phyloP scores from a whole-genome alignment of 306 rosid genomes.

The Rosa lucieae region DNA sequence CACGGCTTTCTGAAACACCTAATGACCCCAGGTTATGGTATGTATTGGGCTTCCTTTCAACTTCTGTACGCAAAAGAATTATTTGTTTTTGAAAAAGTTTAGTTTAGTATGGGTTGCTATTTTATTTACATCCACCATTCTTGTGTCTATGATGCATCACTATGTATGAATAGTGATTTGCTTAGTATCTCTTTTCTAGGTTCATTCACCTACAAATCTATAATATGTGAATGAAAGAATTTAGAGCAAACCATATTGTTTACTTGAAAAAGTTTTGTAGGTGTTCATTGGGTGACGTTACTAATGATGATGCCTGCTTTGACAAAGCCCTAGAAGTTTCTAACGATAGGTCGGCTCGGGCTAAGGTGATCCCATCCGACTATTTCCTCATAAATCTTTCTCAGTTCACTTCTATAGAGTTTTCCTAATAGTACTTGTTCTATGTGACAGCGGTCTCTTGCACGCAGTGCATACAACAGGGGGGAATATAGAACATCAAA shows the following conservation, averaged over 20 bases:
- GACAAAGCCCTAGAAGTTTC: conserved; percentile 93
- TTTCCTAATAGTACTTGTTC: conserved; percentile 16
- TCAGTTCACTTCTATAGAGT: conserved; percentile 15
- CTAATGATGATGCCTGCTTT: conserved; percentile 75
- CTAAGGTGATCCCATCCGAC: conserved; percentile 56
- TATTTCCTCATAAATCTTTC: conserved; percentile 2
- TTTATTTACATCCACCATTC: neutral
- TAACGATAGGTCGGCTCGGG: conserved; percentile 78
- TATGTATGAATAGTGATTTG: conserved; percentile 18
- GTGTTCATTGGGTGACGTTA: conserved; percentile 92
- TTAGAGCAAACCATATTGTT: conserved; percentile 16
- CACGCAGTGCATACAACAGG: no score
- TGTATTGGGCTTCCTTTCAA: conserved; percentile 16
- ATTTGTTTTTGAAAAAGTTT: no score
- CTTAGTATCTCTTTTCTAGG: conserved; percentile 8
- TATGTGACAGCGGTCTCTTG: conserved; percentile 75
- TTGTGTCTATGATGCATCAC: conserved; percentile 4
- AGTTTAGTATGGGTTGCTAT: neutral
- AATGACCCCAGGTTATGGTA: no score
- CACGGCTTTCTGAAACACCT: no score
- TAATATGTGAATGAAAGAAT: neutral
- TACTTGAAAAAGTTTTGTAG: conserved; percentile 39
- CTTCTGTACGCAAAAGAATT: neutral
- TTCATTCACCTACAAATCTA: neutral
- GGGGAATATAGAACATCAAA: no score